phyloP scores from a whole-genome alignment of 495 filamentous ascomycete species.

The Penicillium samsonianum region DNA sequence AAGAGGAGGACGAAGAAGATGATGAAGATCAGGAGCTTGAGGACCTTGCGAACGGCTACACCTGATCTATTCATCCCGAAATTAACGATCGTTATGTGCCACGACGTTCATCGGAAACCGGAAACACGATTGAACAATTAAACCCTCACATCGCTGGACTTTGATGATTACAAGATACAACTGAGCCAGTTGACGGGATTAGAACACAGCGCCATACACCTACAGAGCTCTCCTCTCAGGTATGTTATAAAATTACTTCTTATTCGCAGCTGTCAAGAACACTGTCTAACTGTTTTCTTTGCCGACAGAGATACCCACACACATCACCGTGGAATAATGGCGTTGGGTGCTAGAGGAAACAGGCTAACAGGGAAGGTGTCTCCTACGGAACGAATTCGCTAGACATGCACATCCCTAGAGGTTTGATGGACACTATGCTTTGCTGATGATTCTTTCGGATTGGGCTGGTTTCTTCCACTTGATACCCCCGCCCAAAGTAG shows the following conservation, averaged over 20 bases:
- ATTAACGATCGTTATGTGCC: neutral
- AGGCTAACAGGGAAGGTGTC: too few relatives aligned
- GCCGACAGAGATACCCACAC: neutral
- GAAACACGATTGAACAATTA: neutral
- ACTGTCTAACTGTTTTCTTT: neutral
- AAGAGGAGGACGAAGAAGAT: neutral
- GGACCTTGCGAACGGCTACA: conserved; percentile 4
- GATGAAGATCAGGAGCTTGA: conserved; percentile 12
- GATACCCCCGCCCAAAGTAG: conserved; percentile 2
- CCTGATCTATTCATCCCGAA: neutral
- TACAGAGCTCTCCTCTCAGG: neutral
- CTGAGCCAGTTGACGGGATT: neutral
- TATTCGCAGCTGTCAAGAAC: neutral
- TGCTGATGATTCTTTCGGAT: neutral
- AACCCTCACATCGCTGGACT: neutral
- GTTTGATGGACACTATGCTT: neutral
- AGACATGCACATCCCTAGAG: neutral
- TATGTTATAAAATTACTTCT: neutral
- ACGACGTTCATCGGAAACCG: neutral
- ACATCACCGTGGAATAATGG: neutral
- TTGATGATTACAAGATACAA: neutral
- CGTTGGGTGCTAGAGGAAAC: conserved; percentile 4
- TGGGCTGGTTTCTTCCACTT: neutral
- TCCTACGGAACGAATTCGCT: neutral
- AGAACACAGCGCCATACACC: neutral